These are phyloP conservation scores for Rhizoclosmatium sp. DNA, from an alignment of 192 early-diverging fungal species.

Conservation along the genomic window DNA sequence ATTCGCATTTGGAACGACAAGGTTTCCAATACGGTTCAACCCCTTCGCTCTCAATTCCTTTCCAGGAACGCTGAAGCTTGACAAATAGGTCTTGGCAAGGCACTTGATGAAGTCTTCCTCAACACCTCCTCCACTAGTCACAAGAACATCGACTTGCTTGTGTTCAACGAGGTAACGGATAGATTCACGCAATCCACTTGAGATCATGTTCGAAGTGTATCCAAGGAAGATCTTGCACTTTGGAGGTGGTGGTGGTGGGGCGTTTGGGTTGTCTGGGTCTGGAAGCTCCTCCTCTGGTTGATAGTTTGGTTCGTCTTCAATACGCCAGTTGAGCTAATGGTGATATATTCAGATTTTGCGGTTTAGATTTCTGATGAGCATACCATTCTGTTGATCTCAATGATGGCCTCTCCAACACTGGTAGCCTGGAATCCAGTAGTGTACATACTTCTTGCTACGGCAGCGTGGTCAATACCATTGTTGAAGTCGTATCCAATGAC, in stretches of 20 bases:
- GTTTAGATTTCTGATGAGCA: constrained; percentile 85
- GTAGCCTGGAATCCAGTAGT: constrained; percentile 96
- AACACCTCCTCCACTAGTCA: constrained; percentile 93
- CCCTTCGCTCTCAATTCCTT: constrained; percentile 84
- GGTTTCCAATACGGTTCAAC: constrained; percentile 95
- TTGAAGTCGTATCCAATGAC: constrained; percentile 96
- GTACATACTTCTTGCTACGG: constrained; percentile 74
- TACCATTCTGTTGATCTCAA: constrained; percentile 93
- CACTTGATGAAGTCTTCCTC: constrained; percentile 99
- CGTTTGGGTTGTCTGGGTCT: constrained; percentile 54
- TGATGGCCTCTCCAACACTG: constrained; percentile 84
- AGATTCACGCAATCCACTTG: constrained; percentile 90
- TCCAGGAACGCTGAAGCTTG: constrained; percentile 80
- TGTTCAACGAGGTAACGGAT: constrained; percentile 92
- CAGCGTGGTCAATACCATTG: constrained; percentile 76
- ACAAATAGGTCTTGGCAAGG: constrained; percentile 86
- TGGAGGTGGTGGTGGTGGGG: constrained; percentile 63
- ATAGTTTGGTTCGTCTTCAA: constrained; percentile 84
- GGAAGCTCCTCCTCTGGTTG: constrained; percentile 64
- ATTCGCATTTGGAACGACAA: constrained; percentile 98
- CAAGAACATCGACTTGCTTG: constrained; percentile 80
- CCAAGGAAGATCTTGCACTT: constrained; percentile 98
- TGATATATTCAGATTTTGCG: constrained; percentile 18
- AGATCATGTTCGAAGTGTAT: constrained; percentile 98
- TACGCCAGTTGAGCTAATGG: constrained; percentile 71